Conservation (phyloP, 1,284 basidiomycete species). For the Athelia psychrophila region DNA sequence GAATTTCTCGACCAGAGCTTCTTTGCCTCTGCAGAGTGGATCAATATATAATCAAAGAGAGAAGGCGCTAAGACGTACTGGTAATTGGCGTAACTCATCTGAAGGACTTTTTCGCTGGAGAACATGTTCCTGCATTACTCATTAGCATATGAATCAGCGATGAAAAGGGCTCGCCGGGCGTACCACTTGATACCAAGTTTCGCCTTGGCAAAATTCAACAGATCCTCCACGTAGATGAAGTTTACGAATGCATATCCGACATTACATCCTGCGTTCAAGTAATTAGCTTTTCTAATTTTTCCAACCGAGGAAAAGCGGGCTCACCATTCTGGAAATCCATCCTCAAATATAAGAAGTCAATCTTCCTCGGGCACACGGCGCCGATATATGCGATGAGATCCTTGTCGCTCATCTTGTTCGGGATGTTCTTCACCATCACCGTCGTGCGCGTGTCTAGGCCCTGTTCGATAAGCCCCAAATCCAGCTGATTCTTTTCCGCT, state of each 20-base stretch:
- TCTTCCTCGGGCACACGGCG: slow-evolving; percentile 62
- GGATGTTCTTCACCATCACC: slow-evolving; percentile 87
- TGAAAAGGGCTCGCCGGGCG: slow-evolving; percentile 8
- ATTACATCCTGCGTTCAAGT: slow-evolving; percentile 60
- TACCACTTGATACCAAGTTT: slow-evolving; percentile 79
- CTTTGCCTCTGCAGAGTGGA: slow-evolving; percentile 71
- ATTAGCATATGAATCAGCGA: too few relatives aligned
- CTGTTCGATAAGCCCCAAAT: slow-evolving; percentile 66
- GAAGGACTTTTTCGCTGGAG: slow-evolving; percentile 81
- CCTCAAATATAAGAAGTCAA: slow-evolving; percentile 83
- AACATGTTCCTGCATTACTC: slow-evolving; percentile 70
- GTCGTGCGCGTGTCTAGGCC: slow-evolving; percentile 81
- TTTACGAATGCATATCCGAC: slow-evolving; percentile 89
- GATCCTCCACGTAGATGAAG: slow-evolving; percentile 75
- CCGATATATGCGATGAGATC: slow-evolving; percentile 71
- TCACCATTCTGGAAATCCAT: slow-evolving; percentile 81
- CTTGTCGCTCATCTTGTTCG: slow-evolving; percentile 82
- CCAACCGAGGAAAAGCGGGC: slow-evolving; percentile 8
- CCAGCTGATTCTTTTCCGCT: slow-evolving; percentile 64
- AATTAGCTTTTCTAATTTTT: too few relatives aligned
- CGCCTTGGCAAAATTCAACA: slow-evolving; percentile 69
- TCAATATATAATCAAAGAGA: slow-evolving; percentile 4
- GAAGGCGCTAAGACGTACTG: slow-evolving; percentile 50
- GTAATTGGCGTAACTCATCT: slow-evolving; percentile 86
- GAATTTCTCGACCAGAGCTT: slow-evolving; percentile 83